Evolutionary conservation across 2,329 filamentous ascomycete genomes (phyloP).

Genomic region (Chlorencoelia australis): DNA sequence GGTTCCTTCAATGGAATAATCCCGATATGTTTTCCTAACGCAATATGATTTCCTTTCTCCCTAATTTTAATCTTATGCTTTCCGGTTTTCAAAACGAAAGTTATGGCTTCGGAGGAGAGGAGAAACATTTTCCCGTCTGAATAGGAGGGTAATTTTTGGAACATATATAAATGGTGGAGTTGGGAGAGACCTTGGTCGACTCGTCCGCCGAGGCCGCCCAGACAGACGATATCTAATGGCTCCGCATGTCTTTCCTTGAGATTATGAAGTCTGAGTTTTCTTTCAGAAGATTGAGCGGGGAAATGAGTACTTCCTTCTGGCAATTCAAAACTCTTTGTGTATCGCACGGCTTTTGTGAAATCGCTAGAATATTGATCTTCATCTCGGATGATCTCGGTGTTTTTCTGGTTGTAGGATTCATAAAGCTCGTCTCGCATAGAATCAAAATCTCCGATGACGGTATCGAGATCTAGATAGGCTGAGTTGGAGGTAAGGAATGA

Average conservation of each 20-base stretch:
- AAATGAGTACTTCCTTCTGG: background rate
- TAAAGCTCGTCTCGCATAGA: constrained; percentile 57
- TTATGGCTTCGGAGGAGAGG: constrained; percentile 68
- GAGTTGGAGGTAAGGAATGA: constrained; percentile 19
- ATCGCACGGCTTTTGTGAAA: constrained; percentile 71
- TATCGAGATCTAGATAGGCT: constrained; percentile 31
- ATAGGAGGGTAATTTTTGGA: constrained; percentile 39
- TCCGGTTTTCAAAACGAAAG: constrained; percentile 66
- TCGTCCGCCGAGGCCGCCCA: constrained; percentile 80
- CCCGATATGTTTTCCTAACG: constrained; percentile 61
- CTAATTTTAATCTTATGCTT: constrained; percentile 55
- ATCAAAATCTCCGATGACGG: constrained; percentile 86
- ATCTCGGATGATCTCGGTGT: constrained; percentile 56
- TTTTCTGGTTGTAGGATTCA: constrained; percentile 33
- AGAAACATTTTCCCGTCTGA: constrained; percentile 60
- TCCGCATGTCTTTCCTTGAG: constrained; percentile 15
- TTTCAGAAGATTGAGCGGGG: background rate
- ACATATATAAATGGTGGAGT: constrained; percentile 71
- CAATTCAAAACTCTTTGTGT: constrained; percentile 31
- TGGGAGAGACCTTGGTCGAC: constrained; percentile 89
- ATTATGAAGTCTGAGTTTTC: constrained; percentile 1
- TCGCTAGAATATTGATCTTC: constrained; percentile 83
- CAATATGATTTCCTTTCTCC: constrained; percentile 9
- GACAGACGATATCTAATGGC: constrained; percentile 57
- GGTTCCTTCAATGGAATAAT: constrained; percentile 77